Percentiles rank a stretch among this genome's conserved stretches.
Conservation (phyloP, 75 land plant genomes). For the Cryptomeria japonica region DNA sequence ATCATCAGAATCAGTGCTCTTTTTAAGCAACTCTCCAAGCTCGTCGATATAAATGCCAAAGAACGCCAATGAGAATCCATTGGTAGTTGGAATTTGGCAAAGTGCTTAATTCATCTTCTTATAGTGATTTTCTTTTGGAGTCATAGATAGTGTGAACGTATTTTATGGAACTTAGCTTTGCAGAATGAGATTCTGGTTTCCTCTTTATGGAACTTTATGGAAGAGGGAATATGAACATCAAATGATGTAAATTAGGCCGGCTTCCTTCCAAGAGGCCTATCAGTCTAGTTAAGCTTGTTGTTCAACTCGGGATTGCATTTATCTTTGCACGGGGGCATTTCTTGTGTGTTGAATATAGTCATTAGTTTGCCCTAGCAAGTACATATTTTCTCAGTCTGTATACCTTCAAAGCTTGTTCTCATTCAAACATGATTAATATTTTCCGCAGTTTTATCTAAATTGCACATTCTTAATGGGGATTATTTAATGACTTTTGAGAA, state of each 20-base stretch:
- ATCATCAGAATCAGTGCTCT: too few species aligned
- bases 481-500: neutral
- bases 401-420: neutral
- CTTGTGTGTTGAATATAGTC: neutral
- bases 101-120: too few species aligned
- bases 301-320: neutral
- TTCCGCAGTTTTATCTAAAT: neutral
- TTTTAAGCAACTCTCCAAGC: too few species aligned
- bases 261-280: neutral
- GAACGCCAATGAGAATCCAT: too few species aligned
- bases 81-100: too few species aligned
- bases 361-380: neutral
- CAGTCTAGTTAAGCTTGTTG: neutral
- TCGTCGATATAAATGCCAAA: too few species aligned
- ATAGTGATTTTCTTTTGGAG: too few species aligned
- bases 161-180: neutral
- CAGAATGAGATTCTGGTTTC: neutral
- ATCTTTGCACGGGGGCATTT: neutral
- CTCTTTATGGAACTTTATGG: neutral
- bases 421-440: neutral
- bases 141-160: too few species aligned
- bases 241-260: neutral
- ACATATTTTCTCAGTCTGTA: neutral
- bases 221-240: neutral
- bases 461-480: neutral